These are phyloP conservation scores for Candida glaebosa DNA, from an alignment of 805 yeast species.

Conservation along the genomic window DNA sequence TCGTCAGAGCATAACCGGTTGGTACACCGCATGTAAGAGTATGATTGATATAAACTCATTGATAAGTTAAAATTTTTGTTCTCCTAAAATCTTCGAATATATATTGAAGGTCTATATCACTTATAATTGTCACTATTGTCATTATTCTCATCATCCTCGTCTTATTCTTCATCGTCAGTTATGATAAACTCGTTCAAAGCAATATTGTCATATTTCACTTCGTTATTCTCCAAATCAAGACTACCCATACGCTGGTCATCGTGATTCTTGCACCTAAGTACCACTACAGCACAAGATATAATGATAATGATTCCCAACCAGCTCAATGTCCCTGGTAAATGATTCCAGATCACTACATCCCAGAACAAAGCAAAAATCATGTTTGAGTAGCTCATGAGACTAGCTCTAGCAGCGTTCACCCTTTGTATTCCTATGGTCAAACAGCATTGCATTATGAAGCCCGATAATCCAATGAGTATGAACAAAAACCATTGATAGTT, in stretches of 20 bases:
- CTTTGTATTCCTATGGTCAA: constrained; percentile 81
- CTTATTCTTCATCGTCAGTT: constrained; percentile 22
- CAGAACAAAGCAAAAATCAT: constrained; percentile 74
- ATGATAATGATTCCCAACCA: constrained; percentile 68
- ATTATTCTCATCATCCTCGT: background rate
- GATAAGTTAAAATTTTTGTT: too few relatives aligned
- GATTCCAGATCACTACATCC: constrained; percentile 71
- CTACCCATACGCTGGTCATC: constrained; percentile 4
- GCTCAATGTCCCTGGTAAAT: constrained; percentile 67
- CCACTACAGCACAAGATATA: constrained; percentile 58
- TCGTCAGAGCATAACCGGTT: too few relatives aligned
- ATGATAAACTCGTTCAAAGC: constrained; percentile 27
- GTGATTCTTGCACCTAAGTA: constrained; percentile 23
- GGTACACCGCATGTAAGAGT: too few relatives aligned
- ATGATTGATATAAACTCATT: too few relatives aligned
- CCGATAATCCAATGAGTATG: constrained; percentile 62
- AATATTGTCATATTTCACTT: constrained; percentile 15
- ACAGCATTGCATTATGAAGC: constrained; percentile 78
- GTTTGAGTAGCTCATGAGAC: constrained; percentile 72
- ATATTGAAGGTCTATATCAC: too few relatives aligned
- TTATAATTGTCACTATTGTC: too few relatives aligned
- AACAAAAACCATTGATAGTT: constrained; percentile 64
- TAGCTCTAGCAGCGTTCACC: constrained; percentile 72
- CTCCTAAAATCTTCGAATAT: too few relatives aligned
- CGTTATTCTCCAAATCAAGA: constrained; percentile 1